These are phyloP conservation scores for Senecio squalidus DNA, from an alignment of 140 eudicot species.

Conservation along the genomic window DNA sequence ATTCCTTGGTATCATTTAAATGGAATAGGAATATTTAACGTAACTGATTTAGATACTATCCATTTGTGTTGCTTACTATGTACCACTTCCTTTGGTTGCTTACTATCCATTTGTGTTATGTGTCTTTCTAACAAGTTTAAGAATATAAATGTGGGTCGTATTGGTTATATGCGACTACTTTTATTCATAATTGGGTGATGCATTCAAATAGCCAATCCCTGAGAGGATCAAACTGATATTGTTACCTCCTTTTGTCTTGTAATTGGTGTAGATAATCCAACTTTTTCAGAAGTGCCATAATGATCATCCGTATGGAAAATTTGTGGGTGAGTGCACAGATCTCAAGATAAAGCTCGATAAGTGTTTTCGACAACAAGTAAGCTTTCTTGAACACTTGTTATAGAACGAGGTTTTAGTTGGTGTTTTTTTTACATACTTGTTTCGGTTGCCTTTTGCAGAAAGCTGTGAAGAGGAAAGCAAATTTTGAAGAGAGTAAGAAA, in stretches of 20 bases:
- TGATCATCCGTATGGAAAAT: constrained; percentile 72
- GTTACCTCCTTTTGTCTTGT: neutral
- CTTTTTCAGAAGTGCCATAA: constrained; percentile 69
- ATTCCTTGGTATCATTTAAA: neutral
- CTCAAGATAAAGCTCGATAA: constrained; percentile 81
- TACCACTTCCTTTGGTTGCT: neutral
- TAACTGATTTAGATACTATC: neutral
- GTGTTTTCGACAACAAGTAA: constrained; percentile 77
- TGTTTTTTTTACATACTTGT: no score
- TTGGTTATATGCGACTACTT: neutral
- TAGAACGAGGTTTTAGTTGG: no score
- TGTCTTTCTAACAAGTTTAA: neutral
- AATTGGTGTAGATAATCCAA: constrained; percentile 63
- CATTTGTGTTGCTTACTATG: no score
- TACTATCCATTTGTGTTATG: neutral
- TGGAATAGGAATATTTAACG: neutral
- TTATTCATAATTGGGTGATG: neutral
- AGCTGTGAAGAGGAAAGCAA: constrained; percentile 82
- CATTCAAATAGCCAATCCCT: neutral
- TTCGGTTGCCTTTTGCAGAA: constrained; percentile 39
- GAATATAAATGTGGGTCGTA: neutral
- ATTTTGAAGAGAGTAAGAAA: constrained; percentile 89
- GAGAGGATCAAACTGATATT: constrained; percentile 18
- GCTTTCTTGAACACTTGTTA: constrained; percentile 9
- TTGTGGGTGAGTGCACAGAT: constrained; percentile 76